phyloP scores from a whole-genome alignment of 2,329 filamentous ascomycete genomes.

The Monilinia laxa region DNA sequence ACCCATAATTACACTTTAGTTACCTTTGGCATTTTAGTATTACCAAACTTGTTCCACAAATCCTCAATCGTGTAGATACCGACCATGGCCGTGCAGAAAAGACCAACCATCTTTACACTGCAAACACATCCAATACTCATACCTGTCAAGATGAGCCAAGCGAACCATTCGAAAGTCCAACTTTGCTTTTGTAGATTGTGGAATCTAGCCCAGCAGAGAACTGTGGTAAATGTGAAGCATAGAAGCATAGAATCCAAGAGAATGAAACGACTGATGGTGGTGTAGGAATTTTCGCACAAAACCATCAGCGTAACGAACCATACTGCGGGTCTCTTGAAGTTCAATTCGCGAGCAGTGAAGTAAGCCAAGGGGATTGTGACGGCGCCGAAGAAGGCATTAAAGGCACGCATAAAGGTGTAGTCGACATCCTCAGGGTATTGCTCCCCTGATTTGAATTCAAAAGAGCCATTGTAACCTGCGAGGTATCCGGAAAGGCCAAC shows the following conservation, averaged over 20 bases:
- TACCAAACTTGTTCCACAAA: slow-evolving; percentile 96
- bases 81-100: slow-evolving; percentile 93
- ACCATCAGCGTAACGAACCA: slow-evolving; percentile 98
- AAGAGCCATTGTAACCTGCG: slow-evolving; percentile 97
- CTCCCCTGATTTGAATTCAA: slow-evolving; percentile 99
- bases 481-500: slow-evolving; percentile 94
- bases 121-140: slow-evolving; percentile 96
- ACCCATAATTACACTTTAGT: slow-evolving; percentile 28
- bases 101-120: slow-evolving; percentile 97
- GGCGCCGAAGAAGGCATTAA: slow-evolving; percentile 94
- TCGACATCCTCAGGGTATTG: slow-evolving; percentile 90
- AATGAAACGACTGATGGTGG: slow-evolving; percentile 97
- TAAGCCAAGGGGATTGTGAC: slow-evolving; percentile 92
- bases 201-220: slow-evolving; percentile 96
- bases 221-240: slow-evolving; percentile 97
- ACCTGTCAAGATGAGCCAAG: slow-evolving; percentile 91
- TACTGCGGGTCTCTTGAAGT: slow-evolving; percentile 80
- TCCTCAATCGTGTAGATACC: slow-evolving; percentile 95
- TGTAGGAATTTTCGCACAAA: slow-evolving; percentile 98
- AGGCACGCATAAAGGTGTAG: slow-evolving; percentile 97
- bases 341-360: slow-evolving; percentile 88
- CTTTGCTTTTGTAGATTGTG: slow-evolving; percentile 82
- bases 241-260: slow-evolving; percentile 98
- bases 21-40: slow-evolving; percentile 85
- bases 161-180: slow-evolving; percentile 89